Base-by-base conservation (phyloP, 495 filamentous ascomycete species). In the Ramalina intermedia region DNA sequence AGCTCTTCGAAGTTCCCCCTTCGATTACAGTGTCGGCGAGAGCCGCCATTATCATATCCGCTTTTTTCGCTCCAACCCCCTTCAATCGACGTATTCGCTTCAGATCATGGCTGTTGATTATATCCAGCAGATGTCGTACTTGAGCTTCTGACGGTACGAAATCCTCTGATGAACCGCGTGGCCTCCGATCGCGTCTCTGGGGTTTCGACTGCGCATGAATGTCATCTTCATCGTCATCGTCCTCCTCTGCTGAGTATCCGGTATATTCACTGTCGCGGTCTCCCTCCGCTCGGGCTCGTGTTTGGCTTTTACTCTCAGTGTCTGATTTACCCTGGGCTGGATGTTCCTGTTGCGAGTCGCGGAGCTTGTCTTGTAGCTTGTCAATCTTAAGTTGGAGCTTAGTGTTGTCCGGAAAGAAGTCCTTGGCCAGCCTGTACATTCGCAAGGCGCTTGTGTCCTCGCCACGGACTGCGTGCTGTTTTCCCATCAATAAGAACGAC, bases 41-140 rank as follows among this genome's bases (percentile, higher is more conserved):
- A 39, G 70, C 74, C 51, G 73, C 66, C 12, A 75, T 65, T 41
- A 78, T 73, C 2, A 66, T 65, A 46, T 75, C 70, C 9, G 74
- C 74, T 54, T 73, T 75, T 45, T 76, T 78, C 26, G 61, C 64
- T 7, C 74, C 74, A 8, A 78, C 71, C 18, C 74, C 81, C 59
- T 84, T 86, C n/a, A 96, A 62, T 16, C 73, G 55, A 48, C 71
- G 72, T 53, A 84, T 82, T 58, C 72, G 72, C 27, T 66, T 70
- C 6, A 87, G 63, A 52, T 96, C 84, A 13, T 84, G 73, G 2
- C 81, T 85, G 63, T 98, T 98, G 64, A 98, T 80, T 56, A 96
- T 84, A 13, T 76, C 72, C 3, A 98, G 71, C 8, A 98, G 60
- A 45, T 79, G 75, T 54, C 71, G 66, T 4, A 84, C 85, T 6